Evolutionary conservation across 1,284 basidiomycete genomes (phyloP).

Genomic region (Bjerkandera adusta): DNA sequence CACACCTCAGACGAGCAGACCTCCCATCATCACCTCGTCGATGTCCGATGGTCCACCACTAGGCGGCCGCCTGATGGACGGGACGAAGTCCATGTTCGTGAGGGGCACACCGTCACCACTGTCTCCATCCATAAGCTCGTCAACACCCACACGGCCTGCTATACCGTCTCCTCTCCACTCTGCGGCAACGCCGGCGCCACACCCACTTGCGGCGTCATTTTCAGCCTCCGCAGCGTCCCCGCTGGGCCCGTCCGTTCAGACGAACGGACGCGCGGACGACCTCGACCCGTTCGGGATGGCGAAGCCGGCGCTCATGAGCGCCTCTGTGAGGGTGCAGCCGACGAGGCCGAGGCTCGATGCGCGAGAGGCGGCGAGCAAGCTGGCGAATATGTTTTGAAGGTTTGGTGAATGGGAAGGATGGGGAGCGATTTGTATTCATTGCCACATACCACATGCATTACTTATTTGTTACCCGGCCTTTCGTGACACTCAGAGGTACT

Average conservation of each 20-base stretch:
- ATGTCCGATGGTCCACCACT: conserved; percentile 46
- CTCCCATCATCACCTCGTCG: conserved; percentile 25
- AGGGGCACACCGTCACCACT: conserved; percentile 41
- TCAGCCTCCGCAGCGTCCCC: conserved; percentile 16
- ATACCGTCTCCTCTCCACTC: conserved; percentile 23
- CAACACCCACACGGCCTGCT: conserved; percentile 16
- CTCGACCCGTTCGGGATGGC: conserved; percentile 66
- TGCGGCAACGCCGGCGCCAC: conserved; percentile 6
- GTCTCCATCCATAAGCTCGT: conserved; percentile 19
- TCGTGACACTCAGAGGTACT: too few species aligned
- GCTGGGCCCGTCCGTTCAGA: conserved; percentile 7
- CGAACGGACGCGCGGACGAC: conserved; percentile 24
- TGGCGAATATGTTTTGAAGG: conserved; percentile 81
- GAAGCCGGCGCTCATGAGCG: conserved; percentile 57
- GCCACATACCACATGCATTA: too few species aligned
- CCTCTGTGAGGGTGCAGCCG: conserved; percentile 65
- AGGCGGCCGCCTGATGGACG: conserved; percentile 65
- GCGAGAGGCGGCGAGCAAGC: conserved; percentile 80
- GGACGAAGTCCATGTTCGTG: conserved; percentile 76
- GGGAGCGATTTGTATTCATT: not conserved
- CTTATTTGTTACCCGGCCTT: too few species aligned
- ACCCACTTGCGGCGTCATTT: conserved; percentile 18
- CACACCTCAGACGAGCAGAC: conserved; percentile 10
- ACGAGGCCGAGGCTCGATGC: conserved; percentile 71
- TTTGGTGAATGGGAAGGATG: not conserved